Percentiles rank a stretch among this genome's conserved stretches.
Conservation (phyloP, 129 eudicot species). For the Solidago caesia region DNA sequence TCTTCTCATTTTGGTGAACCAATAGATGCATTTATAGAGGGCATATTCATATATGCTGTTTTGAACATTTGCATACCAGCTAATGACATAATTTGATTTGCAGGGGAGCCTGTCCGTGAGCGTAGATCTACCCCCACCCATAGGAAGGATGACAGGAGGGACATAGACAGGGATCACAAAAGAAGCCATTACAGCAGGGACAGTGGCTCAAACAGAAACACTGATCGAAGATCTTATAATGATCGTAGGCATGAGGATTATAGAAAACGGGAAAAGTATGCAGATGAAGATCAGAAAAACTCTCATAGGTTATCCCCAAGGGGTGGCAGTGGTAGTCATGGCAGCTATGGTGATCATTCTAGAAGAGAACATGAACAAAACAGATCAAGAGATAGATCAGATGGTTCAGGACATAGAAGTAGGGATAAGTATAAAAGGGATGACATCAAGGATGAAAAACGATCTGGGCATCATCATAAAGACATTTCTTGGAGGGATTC, state of each 20-base stretch:
- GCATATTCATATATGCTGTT: neutral
- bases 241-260: conserved; percentile 58
- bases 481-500: conserved; percentile 49
- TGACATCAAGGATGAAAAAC: conserved; percentile 46
- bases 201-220: conserved; percentile 43
- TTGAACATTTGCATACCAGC: conserved; percentile 18
- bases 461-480: conserved; percentile 44
- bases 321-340: conserved; percentile 28
- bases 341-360: conserved; percentile 42
- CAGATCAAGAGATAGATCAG: conserved; percentile 62
- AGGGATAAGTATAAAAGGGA: conserved; percentile 55
- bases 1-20: neutral
- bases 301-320: conserved; percentile 45
- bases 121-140: conserved; percentile 48
- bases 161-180: conserved; percentile 43
- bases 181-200: conserved; percentile 47
- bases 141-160: conserved; percentile 52
- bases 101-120: conserved; percentile 63
- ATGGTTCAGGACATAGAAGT: conserved; percentile 45
- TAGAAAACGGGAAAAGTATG: conserved; percentile 51
- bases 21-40: neutral
- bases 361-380: conserved; percentile 53
- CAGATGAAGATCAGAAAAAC: conserved; percentile 57
- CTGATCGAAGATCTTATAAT: conserved; percentile 53
- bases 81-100: conserved; percentile 23